Conservation (phyloP, 805 yeast genomes). For the Hanseniaspora clermontiae region DNA sequence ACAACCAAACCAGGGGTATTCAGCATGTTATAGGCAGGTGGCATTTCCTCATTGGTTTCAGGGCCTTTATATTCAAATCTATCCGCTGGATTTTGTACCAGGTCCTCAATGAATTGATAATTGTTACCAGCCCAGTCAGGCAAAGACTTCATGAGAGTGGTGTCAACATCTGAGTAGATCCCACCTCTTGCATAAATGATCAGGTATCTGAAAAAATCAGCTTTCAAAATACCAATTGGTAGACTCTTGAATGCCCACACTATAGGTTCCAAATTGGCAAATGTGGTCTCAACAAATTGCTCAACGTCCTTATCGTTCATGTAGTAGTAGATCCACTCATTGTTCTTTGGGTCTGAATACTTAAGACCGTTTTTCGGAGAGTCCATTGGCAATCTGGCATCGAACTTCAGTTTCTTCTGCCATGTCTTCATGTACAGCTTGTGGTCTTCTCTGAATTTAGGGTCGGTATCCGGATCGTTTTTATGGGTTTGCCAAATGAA, state of each 20-base stretch:
- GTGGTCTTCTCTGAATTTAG: conserved; percentile 18
- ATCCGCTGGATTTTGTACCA: not conserved
- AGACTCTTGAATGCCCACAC: conserved; percentile 57
- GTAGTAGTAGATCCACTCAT: conserved; percentile 48
- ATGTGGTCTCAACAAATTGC: conserved; percentile 43
- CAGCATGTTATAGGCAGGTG: conserved; percentile 19
- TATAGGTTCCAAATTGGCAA: conserved; percentile 62
- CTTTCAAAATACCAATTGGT: conserved; percentile 75
- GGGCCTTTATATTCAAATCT: conserved; percentile 2
- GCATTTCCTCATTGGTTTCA: not conserved
- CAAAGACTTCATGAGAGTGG: conserved; percentile 59
- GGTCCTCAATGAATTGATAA: not conserved
- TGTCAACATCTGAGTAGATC: conserved; percentile 83
- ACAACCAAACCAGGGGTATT: conserved; percentile 60
- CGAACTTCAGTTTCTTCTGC: conserved; percentile 9
- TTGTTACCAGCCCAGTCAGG: conserved; percentile 47
- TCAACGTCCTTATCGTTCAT: conserved; percentile 58
- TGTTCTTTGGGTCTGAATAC: conserved; percentile 13
- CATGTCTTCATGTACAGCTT: conserved; percentile 11
- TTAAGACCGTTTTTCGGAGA: conserved; percentile 3
- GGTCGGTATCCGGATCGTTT: conserved; percentile 46
- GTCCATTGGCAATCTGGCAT: not conserved
- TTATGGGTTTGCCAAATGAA: conserved; percentile 95
- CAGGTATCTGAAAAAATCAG: conserved; percentile 86
- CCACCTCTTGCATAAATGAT: conserved; percentile 87